Conservation (phyloP, 495 filamentous ascomycete genomes). For the Podospora anserina region DNA sequence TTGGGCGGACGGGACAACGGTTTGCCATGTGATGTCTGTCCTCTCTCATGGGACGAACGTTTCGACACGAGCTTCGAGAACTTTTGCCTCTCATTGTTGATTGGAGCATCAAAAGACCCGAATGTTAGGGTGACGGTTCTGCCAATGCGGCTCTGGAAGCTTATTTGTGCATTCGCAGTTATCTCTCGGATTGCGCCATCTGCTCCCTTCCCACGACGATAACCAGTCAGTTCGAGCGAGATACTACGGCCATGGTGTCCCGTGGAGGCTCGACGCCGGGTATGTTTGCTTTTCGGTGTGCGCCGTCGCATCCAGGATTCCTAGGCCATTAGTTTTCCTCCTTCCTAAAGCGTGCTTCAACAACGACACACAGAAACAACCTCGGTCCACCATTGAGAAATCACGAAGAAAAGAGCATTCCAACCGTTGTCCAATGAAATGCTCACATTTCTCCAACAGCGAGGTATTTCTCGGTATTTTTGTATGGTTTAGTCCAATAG, state of each 20-base stretch:
- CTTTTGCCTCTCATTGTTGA: neutral
- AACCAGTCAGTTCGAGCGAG: neutral
- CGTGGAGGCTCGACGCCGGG: too few relatives aligned
- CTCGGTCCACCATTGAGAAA: neutral
- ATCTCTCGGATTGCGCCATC: neutral
- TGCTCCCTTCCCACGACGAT: neutral
- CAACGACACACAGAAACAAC: constrained; percentile 4
- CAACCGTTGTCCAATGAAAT: neutral
- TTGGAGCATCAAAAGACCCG: neutral
- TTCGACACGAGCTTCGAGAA: neutral
- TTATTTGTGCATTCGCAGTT: neutral
- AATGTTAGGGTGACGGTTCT: neutral
- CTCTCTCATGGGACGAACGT: neutral
- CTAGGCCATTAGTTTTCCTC: neutral
- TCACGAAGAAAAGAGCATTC: neutral
- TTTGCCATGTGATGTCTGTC: neutral
- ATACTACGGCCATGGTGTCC: neutral
- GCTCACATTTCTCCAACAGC: neutral
- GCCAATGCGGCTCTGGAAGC: neutral
- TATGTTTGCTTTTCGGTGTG: neutral
- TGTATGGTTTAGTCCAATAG: neutral
- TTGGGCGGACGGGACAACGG: neutral
- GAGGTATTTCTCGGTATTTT: neutral
- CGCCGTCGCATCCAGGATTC: neutral
- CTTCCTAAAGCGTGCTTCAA: neutral